Base-by-base conservation (phyloP, 441 rosid genomes). In the Erodium moschatum region DNA sequence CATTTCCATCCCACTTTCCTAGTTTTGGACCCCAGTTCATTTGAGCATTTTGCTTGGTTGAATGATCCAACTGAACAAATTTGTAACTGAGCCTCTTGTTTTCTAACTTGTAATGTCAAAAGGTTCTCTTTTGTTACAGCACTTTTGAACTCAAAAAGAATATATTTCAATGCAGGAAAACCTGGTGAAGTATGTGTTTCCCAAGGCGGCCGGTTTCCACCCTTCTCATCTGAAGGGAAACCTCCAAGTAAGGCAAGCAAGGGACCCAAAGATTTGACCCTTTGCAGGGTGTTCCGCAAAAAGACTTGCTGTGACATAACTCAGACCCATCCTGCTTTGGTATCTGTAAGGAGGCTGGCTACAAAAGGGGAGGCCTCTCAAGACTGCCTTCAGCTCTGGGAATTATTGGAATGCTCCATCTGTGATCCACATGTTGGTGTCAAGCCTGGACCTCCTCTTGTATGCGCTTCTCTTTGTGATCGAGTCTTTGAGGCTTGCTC, bases 321-420 rank as follows among this genome's bases (percentile, higher is more conserved):
- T 65, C 92, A 86, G 86, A 87, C 92, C 15, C 81, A 71, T 75
- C 84, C 97, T 52, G 91, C 92, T 75, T 82, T 86, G 70, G 60
- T 90, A 65, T 80, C 92, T 24, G 65, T 83, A 6, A 79, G 91
- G 79, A 86, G 76, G 81, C 78, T 90, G 73, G 85, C 90, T 70
- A 81, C 83, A 46, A 75, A 83, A 10, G 97, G 92, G 63, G 96
- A 90, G 76, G 96, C 89, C 62, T 75, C 65, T 29, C 75, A 80
- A 65, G 96, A 87, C 31, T 92, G 97, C 56, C 74, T 85, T 76
- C 78, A 85, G 5, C 65, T 89, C 67, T 93, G 92, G 86, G 91
- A 87, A 65, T 75, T 84, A 71, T 68, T 89, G 81, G 96, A 92
- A 81, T 90, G 96, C 69, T 89, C 95, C 18, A 82, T 89, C 61